Evolutionary conservation across 768 basidiomycete genomes (phyloP), one percentile per base, ranked within the genome.

Genomic region (Amanita pallidorosea): DNA sequence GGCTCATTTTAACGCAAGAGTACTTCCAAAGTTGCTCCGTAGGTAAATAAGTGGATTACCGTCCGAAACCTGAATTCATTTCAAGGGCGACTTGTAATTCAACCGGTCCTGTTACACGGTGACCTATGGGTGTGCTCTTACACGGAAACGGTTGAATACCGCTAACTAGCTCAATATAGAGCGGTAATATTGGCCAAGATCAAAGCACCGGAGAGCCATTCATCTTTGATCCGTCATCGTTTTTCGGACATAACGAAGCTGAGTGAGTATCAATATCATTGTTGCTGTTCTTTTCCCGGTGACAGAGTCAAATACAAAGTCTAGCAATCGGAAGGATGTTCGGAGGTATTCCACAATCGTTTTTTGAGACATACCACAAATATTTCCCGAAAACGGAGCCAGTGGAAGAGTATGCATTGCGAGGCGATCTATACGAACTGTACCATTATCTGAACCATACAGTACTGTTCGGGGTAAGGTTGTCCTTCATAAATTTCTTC

Each of bases 391-490:
- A 81, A 61, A 70, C 81, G 1, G 74, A 81, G 31, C 87, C 87
- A 5, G 70, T 70, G 3, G 73, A 75, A 3, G 75, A 88, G 58
- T 88, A 85, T 58, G 70, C 71, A 25, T 68, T 80, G 34, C 75
- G 88, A 31, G 72, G 64, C 29, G 76, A 84, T 46, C 63, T 89
- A n/a, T 89, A 90, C 56, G 78, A 87, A 62, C 64, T 89, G 23
- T 90, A 85, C 55, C 88, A 90, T 63, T 87, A 88, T 59, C 66
- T 89, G 55, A 90, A 90, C 57, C 88, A 90, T 58, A 86, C 87
- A 0, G 67, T 86, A 4, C 61, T 90, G 4, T 89, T 89, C 59
- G 85, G 85, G 53, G 87, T 88, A 60, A 67, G 83, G 69, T 7
- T 31, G 38, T 46, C 18, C 34, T 40, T 12, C 8, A 37, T 34